A percentile compares a stretch with the other conserved stretches of the same genome.
Conservation (phyloP, 257 asterid species). For the Rehmannia glutinosa region DNA sequence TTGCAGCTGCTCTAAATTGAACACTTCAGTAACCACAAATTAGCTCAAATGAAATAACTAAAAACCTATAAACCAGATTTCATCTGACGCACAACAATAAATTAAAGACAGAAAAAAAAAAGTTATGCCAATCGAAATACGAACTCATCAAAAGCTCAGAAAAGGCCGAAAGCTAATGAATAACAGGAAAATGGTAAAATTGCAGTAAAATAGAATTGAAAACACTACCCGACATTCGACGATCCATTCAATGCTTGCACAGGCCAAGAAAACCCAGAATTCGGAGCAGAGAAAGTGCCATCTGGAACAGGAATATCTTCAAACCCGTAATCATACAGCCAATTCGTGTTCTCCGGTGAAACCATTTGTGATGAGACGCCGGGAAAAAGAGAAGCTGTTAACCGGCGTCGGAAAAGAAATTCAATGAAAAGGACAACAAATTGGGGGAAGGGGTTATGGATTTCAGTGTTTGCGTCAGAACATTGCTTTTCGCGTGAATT, state of each 20-base stretch:
- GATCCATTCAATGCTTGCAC: constrained; percentile 49
- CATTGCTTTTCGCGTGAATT: background rate
- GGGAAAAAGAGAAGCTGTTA: background rate
- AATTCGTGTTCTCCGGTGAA: constrained; percentile 62
- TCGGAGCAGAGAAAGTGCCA: constrained; percentile 38
- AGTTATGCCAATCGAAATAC: background rate
- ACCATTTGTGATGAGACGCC: constrained; percentile 46
- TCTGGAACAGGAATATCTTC: constrained; percentile 47
- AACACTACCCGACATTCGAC: constrained; percentile 37
- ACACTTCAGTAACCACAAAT: background rate
- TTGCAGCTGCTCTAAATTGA: background rate
- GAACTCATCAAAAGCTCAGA: background rate
- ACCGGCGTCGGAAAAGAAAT: background rate
- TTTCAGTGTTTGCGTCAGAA: background rate
- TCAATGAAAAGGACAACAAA: background rate
- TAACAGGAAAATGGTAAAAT: too few species aligned
- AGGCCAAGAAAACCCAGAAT: constrained; percentile 58
- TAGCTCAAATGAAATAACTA: background rate
- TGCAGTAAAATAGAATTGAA: too few species aligned
- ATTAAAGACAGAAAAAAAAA: background rate
- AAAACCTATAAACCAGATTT: background rate
- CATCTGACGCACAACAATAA: background rate
- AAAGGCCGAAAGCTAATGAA: background rate
- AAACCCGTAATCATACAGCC: constrained; percentile 67
- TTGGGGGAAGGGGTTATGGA: background rate